Percentiles rank a stretch among this genome's conserved stretches.
These are phyloP conservation scores for Inga laurina DNA, from an alignment of 306 rosid genomes.

Conservation along the genomic window DNA sequence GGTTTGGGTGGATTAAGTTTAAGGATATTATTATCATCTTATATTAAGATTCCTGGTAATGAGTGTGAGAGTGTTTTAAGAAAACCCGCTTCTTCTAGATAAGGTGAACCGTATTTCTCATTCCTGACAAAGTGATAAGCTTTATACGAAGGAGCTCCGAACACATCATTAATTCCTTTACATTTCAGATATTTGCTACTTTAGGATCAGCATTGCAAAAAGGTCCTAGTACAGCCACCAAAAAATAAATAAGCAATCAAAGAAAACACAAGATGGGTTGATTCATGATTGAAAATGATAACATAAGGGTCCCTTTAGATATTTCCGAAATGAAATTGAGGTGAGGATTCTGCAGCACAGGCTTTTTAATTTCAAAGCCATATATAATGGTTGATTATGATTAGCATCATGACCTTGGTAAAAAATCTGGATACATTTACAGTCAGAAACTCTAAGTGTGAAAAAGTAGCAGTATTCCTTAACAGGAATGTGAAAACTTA, in stretches of 20 bases:
- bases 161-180: constrained; percentile 15
- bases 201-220: constrained; percentile 36
- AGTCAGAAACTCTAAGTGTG: too few relatives aligned
- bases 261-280: constrained; percentile 16
- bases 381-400: constrained; percentile 27
- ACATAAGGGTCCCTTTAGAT: constrained; percentile 35
- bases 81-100: constrained; percentile 36
- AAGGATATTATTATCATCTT: constrained; percentile 34
- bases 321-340: constrained; percentile 36
- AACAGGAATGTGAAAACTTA: neutral
- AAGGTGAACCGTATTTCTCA: constrained; percentile 24
- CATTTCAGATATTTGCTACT: constrained; percentile 13
- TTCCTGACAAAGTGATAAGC: neutral
- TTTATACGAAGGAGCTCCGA: constrained; percentile 13
- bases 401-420: neutral
- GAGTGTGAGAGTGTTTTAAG: constrained; percentile 46
- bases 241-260: constrained; percentile 26
- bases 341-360: constrained; percentile 25
- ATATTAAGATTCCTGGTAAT: constrained; percentile 34
- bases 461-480: neutral
- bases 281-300: constrained; percentile 39
- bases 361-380: constrained; percentile 21
- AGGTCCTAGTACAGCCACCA: constrained; percentile 25
- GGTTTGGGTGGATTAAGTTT: constrained; percentile 46
- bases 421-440: neutral